These are phyloP conservation scores for Pythium grandisporangium DNA, from an alignment of 352 stramenopile genomes.

Conservation along the genomic window DNA sequence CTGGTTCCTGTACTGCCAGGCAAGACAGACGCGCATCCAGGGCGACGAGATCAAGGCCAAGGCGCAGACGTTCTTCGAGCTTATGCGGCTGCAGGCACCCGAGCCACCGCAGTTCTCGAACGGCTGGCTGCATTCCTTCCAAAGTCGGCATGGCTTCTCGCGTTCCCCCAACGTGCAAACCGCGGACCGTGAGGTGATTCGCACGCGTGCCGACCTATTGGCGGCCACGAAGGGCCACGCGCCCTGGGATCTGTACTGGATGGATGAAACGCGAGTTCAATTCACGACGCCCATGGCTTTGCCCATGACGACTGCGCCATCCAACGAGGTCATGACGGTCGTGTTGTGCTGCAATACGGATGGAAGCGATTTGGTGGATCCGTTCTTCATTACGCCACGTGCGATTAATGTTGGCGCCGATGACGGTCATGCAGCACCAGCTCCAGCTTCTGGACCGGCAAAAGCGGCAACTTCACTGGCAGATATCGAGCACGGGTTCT, in stretches of 20 bases:
- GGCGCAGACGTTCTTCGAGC: slow-evolving; percentile 52
- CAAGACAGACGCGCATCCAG: slow-evolving; percentile 39
- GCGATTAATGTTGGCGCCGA: slow-evolving; percentile 11
- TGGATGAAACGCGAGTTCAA: slow-evolving; percentile 61
- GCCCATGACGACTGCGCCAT: neutral
- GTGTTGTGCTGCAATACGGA: slow-evolving; percentile 59
- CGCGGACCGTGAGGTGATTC: slow-evolving; percentile 31
- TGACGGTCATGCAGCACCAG: too few species aligned
- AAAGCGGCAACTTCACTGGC: neutral
- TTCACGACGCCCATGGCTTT: slow-evolving; percentile 19
- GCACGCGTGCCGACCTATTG: slow-evolving; percentile 30
- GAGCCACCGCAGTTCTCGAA: slow-evolving; percentile 78
- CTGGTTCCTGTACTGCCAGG: slow-evolving; percentile 72
- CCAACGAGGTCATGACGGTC: slow-evolving; percentile 34
- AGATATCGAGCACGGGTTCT: slow-evolving; percentile 24
- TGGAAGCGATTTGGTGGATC: slow-evolving; percentile 54
- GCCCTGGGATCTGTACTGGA: slow-evolving; percentile 59
- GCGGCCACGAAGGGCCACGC: slow-evolving; percentile 29
- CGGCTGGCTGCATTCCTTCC: slow-evolving; percentile 80
- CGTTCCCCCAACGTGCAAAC: slow-evolving; percentile 15
- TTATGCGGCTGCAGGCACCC: slow-evolving; percentile 34
- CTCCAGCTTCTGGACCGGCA: too few species aligned
- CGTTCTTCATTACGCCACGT: slow-evolving; percentile 50
- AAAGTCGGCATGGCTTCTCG: slow-evolving; percentile 63
- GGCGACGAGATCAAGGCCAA: slow-evolving; percentile 73